These are phyloP conservation scores for Leucocoprinus birnbaumii DNA, from an alignment of 768 basidiomycete genomes.

Conservation along the genomic window DNA sequence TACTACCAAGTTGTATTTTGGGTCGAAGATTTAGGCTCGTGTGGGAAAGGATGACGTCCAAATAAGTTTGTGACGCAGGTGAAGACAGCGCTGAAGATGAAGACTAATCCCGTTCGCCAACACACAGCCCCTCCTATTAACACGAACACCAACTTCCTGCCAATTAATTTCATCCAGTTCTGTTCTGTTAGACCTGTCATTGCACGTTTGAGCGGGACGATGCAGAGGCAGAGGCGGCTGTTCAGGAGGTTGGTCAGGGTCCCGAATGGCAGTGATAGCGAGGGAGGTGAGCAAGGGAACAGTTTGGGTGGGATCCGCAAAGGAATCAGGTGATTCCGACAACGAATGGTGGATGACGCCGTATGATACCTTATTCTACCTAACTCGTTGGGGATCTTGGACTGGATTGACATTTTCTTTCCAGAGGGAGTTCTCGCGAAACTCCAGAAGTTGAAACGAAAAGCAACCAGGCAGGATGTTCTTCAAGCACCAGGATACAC, in stretches of 20 bases:
- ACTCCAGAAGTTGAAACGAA: too few relatives aligned
- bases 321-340: too few relatives aligned
- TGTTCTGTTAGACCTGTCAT: constrained; percentile 47
- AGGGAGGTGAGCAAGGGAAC: too few relatives aligned
- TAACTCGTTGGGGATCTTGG: too few relatives aligned
- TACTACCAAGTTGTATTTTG: constrained; percentile 88
- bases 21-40: constrained; percentile 89
- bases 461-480: too few relatives aligned
- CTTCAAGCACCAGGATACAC: too few relatives aligned
- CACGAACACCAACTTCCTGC: constrained; percentile 2
- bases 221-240: constrained; percentile 60
- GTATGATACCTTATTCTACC: too few relatives aligned
- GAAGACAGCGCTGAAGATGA: constrained; percentile 7
- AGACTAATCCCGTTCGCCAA: constrained; percentile 6
- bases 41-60: constrained; percentile 76
- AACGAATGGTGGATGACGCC: too few relatives aligned
- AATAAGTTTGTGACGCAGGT: constrained; percentile 29
- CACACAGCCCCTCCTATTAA: constrained; percentile 9
- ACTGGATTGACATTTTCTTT: too few relatives aligned
- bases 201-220: constrained; percentile 44
- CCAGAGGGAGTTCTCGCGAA: too few relatives aligned
- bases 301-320: too few relatives aligned
- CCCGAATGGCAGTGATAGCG: constrained; percentile 18
- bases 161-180: constrained; percentile 1
- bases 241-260: constrained; percentile 35